These are phyloP conservation scores for Saksenaea vasiformis DNA, from an alignment of 371 early-diverging fungal species.

Conservation along the genomic window DNA sequence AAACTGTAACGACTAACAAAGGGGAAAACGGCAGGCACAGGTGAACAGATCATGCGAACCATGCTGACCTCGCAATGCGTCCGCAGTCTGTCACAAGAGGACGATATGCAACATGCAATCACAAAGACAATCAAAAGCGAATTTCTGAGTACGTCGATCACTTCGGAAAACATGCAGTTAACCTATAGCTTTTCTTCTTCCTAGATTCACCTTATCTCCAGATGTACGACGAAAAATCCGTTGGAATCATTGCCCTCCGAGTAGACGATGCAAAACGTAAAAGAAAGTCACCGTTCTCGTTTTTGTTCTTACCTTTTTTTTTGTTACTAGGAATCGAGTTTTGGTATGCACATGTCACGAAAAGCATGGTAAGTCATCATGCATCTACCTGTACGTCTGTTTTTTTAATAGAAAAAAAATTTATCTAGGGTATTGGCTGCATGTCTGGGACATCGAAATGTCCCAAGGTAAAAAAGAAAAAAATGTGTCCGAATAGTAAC, in stretches of 20 bases:
- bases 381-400: background rate
- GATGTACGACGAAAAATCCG: slow-evolving; percentile 43
- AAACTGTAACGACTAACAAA: background rate
- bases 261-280: slow-evolving; percentile 16
- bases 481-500: background rate
- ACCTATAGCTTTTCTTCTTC: background rate
- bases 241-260: slow-evolving; percentile 49
- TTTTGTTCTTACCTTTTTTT: background rate
- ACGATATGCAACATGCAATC: slow-evolving; percentile 37
- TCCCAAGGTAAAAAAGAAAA: too few relatives aligned
- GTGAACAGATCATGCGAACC: slow-evolving; percentile 81
- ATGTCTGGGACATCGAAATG: slow-evolving; percentile 39
- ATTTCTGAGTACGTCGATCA: slow-evolving; percentile 29
- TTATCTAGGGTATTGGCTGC: slow-evolving; percentile 47
- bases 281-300: background rate
- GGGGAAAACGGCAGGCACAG: slow-evolving; percentile 55
- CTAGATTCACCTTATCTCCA: slow-evolving; percentile 42
- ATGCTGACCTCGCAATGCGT: slow-evolving; percentile 62
- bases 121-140: slow-evolving; percentile 22
- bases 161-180: slow-evolving; percentile 11
- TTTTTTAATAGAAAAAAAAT: too few relatives aligned
- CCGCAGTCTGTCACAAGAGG: slow-evolving; percentile 27
- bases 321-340: slow-evolving; percentile 45
- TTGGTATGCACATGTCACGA: slow-evolving; percentile 59
- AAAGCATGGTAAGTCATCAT: slow-evolving; percentile 54